A percentile compares a stretch with the other conserved stretches of the same genome.
These are phyloP conservation scores for Phytophthora brassicae DNA, from an alignment of 352 stramenopile genomes.

Conservation along the genomic window DNA sequence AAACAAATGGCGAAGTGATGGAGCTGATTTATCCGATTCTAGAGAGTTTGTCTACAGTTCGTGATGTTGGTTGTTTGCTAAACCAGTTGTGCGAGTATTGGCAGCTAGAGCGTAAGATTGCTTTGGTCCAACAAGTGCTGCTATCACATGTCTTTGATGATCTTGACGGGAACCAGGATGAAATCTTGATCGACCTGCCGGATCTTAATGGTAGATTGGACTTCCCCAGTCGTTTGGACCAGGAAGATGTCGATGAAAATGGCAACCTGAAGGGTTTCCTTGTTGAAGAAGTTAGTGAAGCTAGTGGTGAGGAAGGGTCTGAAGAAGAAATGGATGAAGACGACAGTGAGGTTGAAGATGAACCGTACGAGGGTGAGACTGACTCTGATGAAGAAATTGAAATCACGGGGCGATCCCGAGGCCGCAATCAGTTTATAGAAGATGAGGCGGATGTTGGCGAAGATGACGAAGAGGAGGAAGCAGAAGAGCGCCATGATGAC, in stretches of 20 bases:
- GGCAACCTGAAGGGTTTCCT: slow-evolving; percentile 78
- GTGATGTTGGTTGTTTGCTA: slow-evolving; percentile 67
- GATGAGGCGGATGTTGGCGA: slow-evolving; percentile 80
- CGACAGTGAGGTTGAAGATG: slow-evolving; percentile 43
- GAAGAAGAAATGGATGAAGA: slow-evolving; percentile 44
- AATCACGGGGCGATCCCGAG: slow-evolving; percentile 22
- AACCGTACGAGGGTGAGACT: slow-evolving; percentile 58
- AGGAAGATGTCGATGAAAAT: slow-evolving; percentile 83
- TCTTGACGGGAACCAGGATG: slow-evolving; percentile 79
- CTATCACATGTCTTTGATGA: slow-evolving; percentile 80
- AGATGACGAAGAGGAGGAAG: slow-evolving; percentile 40
- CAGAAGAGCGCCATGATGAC: slow-evolving; percentile 24
- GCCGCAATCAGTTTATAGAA: slow-evolving; percentile 70
- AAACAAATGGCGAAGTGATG: slow-evolving; percentile 65
- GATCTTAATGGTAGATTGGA: slow-evolving; percentile 61
- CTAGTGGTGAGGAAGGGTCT: slow-evolving; percentile 51
- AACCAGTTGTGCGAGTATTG: slow-evolving; percentile 63
- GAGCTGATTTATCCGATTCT: slow-evolving; percentile 68
- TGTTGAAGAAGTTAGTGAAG: slow-evolving; percentile 65
- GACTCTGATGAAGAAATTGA: slow-evolving; percentile 69
- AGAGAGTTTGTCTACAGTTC: slow-evolving; percentile 72
- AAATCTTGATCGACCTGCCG: slow-evolving; percentile 64
- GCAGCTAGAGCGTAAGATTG: slow-evolving; percentile 54
- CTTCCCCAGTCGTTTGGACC: slow-evolving; percentile 76
- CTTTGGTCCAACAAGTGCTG: slow-evolving; percentile 76